Conservation (phyloP, 768 basidiomycete genomes). For the Mycena maculata region DNA sequence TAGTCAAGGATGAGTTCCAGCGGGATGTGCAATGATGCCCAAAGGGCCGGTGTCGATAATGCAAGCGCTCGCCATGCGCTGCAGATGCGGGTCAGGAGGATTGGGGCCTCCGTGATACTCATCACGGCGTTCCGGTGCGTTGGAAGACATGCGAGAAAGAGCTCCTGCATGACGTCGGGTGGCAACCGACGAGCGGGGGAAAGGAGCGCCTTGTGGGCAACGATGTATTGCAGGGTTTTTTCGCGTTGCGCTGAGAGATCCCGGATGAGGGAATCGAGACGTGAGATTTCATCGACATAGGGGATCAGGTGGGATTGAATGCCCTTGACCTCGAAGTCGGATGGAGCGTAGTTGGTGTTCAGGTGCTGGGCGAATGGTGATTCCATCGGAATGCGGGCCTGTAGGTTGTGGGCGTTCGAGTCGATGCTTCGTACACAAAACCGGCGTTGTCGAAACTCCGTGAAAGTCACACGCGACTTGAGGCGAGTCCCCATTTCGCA, state of each 20-base stretch:
- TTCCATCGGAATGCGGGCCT: neutral
- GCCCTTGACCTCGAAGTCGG: neutral
- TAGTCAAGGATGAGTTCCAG: neutral
- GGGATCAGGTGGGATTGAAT: neutral
- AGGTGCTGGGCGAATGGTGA: neutral
- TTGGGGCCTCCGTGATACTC: conserved; percentile 32
- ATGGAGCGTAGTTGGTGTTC: neutral
- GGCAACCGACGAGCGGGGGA: conserved; percentile 40
- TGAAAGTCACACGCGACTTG: too few relatives aligned
- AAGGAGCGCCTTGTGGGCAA: conserved; percentile 37
- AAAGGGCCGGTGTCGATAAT: conserved; percentile 39
- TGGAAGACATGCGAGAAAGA: conserved; percentile 42
- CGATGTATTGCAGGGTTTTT: conserved; percentile 7
- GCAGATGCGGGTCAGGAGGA: conserved; percentile 40
- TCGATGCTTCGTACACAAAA: too few relatives aligned
- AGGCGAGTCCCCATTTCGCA: too few relatives aligned
- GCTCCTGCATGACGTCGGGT: conserved; percentile 38
- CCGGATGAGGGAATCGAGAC: conserved; percentile 4
- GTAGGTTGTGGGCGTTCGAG: too few relatives aligned
- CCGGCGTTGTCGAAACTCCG: too few relatives aligned
- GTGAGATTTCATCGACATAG: neutral
- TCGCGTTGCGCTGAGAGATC: neutral
- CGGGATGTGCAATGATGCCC: conserved; percentile 23
- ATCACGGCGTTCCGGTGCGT: conserved; percentile 26
- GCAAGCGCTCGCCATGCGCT: conserved; percentile 41